These are phyloP conservation scores for Cryptococcus wingfieldii DNA, from an alignment of 1,284 basidiomycete species.

Conservation along the genomic window DNA sequence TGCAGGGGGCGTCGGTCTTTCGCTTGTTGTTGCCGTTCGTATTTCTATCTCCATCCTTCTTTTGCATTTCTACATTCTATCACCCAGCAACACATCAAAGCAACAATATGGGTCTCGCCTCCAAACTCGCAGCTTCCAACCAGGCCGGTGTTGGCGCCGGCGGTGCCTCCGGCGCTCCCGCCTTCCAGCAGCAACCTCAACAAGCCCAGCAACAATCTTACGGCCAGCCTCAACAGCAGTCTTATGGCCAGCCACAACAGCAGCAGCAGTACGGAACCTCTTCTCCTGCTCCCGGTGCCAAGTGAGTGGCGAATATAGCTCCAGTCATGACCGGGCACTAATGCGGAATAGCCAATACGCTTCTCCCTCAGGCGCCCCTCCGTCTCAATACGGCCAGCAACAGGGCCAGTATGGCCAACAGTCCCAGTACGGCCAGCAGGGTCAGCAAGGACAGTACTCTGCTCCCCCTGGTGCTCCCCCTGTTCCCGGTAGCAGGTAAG, in stretches of 20 bases:
- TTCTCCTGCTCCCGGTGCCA: background rate
- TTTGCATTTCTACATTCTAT: background rate
- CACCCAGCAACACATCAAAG: background rate
- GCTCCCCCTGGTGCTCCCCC: constrained; percentile 18
- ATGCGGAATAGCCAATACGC: too few species aligned
- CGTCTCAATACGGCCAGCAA: background rate
- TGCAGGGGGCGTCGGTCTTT: too few species aligned
- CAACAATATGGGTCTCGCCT: constrained; percentile 35
- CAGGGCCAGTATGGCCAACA: background rate
- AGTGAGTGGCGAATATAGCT: too few species aligned
- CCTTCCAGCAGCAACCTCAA: constrained; percentile 4
- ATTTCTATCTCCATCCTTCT: background rate
- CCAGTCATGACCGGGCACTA: too few species aligned
- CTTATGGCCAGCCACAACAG: constrained; percentile 3
- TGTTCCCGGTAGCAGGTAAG: constrained; percentile 1
- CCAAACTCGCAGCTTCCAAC: constrained; percentile 33
- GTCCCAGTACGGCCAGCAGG: background rate
- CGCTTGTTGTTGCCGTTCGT: background rate
- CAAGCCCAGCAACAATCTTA: constrained; percentile 11
- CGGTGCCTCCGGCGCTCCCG: background rate
- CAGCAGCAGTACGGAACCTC: constrained; percentile 8
- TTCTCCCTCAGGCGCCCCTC: background rate
- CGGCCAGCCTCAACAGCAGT: constrained; percentile 12
- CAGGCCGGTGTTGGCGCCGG: constrained; percentile 16
- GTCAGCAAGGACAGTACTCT: constrained; percentile 13